A percentile compares a stretch with the other conserved stretches of the same genome.
phyloP scores from a whole-genome alignment of 2,329 filamentous ascomycete species.

The Hirsutella thompsonii region DNA sequence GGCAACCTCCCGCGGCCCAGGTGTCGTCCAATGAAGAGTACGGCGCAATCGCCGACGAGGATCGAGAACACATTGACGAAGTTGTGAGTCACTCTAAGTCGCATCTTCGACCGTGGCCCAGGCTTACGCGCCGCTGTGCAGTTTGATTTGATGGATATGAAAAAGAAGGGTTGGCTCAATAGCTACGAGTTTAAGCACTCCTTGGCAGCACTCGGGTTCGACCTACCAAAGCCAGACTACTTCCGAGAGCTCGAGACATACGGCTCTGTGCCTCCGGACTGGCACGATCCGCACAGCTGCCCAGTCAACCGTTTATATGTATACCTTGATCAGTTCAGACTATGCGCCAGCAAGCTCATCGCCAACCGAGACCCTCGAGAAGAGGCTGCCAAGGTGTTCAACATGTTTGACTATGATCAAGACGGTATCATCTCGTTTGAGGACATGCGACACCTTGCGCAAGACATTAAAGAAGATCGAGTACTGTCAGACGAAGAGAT shows the following conservation, averaged over 20 bases:
- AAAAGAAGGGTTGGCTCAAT: slow-evolving; percentile 87
- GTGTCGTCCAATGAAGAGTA: slow-evolving; percentile 25
- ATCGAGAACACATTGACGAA: slow-evolving; percentile 86
- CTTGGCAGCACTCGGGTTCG: slow-evolving; percentile 89
- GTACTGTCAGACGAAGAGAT: slow-evolving; percentile 88
- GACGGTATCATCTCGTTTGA: slow-evolving; percentile 85
- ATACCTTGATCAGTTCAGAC: slow-evolving; percentile 43
- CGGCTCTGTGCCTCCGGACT: slow-evolving; percentile 57
- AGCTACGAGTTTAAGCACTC: slow-evolving; percentile 98
- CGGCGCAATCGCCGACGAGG: slow-evolving; percentile 61
- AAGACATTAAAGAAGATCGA: slow-evolving; percentile 69
- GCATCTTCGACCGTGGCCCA: not conserved
- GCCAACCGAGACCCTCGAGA: slow-evolving; percentile 74
- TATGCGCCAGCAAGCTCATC: slow-evolving; percentile 72
- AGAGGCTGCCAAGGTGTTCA: slow-evolving; percentile 83
- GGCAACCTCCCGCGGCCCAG: slow-evolving; percentile 19
- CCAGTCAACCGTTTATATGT: slow-evolving; percentile 32
- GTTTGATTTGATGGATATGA: slow-evolving; percentile 93
- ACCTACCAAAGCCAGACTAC: slow-evolving; percentile 75
- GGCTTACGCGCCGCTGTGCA: slow-evolving; percentile 22
- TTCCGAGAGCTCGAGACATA: slow-evolving; percentile 69
- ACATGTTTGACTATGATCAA: slow-evolving; percentile 83
- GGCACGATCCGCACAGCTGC: slow-evolving; percentile 28
- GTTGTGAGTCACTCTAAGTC: slow-evolving; percentile 46
- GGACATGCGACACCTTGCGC: slow-evolving; percentile 74